Conservation (phyloP, 129 eudicot genomes). For the Helichrysum umbraculigerum region DNA sequence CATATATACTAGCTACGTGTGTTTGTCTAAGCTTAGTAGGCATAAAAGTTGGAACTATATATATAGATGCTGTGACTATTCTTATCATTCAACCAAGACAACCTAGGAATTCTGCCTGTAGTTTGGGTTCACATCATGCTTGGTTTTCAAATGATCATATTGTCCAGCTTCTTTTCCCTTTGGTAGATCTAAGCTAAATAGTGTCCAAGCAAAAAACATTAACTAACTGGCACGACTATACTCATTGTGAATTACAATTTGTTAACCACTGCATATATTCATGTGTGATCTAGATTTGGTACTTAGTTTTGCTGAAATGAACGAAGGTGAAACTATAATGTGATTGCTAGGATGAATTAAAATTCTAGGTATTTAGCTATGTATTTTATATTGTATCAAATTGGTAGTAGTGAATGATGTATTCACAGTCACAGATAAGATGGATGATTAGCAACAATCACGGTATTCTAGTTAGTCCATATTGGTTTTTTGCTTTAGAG, state of each 20-base stretch:
- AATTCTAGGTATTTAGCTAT: constrained; percentile 3
- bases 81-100: not conserved
- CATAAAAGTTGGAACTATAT: constrained; percentile 11
- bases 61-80: constrained; percentile 3
- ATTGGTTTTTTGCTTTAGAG: not conserved
- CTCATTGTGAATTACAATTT: not conserved
- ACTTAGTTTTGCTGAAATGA: not conserved
- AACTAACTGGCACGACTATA: not conserved
- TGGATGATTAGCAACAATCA: constrained; percentile 1
- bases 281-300: not conserved
- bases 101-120: not conserved
- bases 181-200: not conserved
- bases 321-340: not conserved
- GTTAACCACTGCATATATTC: not conserved
- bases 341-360: constrained; percentile 4
- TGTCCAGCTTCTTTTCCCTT: not conserved
- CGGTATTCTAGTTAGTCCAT: not conserved
- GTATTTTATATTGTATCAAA: not conserved
- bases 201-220: not conserved
- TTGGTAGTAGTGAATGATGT: constrained; percentile 1
- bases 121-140: not conserved
- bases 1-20: not conserved
- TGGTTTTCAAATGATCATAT: constrained; percentile 2
- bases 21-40: not conserved
- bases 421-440: not conserved